A percentile compares a stretch with the other conserved stretches of the same genome.
phyloP scores from a whole-genome alignment of 495 filamentous ascomycete species.

The Xylaria telfairii region DNA sequence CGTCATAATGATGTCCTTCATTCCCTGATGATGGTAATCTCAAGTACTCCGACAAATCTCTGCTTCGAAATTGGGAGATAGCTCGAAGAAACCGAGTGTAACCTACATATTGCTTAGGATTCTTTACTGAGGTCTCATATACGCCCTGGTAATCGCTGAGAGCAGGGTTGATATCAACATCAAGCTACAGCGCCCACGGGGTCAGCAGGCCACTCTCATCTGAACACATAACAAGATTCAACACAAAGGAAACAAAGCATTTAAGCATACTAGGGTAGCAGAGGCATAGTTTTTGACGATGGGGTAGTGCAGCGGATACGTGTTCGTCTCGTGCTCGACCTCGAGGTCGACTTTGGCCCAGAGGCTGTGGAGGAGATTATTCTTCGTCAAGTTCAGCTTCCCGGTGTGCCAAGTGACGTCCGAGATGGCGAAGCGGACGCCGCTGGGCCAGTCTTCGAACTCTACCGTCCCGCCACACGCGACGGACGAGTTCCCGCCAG shows the following conservation, averaged over 20 bases:
- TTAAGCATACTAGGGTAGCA: constrained; percentile 21
- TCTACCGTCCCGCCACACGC: constrained; percentile 26
- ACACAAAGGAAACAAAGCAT: not conserved
- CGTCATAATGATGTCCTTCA: not conserved
- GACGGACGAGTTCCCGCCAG: constrained; percentile 22
- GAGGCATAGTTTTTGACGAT: constrained; percentile 23
- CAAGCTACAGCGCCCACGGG: constrained; percentile 9
- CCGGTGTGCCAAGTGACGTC: constrained; percentile 23
- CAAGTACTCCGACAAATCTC: not conserved
- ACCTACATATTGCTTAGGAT: constrained; percentile 21
- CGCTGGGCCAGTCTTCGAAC: constrained; percentile 21
- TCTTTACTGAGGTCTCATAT: constrained; percentile 17
- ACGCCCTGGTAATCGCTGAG: constrained; percentile 21
- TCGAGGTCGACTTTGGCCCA: constrained; percentile 20
- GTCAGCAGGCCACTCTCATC: not conserved
- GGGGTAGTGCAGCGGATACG: constrained; percentile 21
- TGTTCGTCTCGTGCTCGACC: constrained; percentile 24
- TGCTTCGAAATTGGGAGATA: not conserved
- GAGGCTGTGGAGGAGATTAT: constrained; percentile 7
- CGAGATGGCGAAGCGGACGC: constrained; percentile 26
- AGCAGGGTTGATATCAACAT: constrained; percentile 23
- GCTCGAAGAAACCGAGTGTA: not conserved
- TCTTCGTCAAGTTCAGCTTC: constrained; percentile 17
- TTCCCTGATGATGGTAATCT: not conserved
- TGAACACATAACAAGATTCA: not conserved